These are phyloP conservation scores for Cutaneotrichosporon sp. DNA, from an alignment of 1,284 basidiomycete species.

Conservation along the genomic window DNA sequence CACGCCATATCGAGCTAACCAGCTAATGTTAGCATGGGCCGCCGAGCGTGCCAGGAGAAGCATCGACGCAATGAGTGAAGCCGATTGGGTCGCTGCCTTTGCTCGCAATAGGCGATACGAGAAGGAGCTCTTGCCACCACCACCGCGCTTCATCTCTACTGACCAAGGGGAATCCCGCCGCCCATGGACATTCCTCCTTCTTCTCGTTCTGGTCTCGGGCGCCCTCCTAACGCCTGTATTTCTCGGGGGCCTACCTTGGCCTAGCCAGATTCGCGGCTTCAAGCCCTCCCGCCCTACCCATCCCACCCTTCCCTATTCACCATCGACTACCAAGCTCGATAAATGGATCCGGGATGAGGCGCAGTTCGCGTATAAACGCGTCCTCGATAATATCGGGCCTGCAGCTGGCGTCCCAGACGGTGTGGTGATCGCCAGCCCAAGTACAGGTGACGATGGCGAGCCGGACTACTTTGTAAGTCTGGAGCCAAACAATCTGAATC, in stretches of 20 bases:
- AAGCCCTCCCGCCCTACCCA: neutral
- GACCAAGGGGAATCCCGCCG: neutral
- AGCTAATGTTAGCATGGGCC: neutral
- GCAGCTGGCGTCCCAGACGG: slow-evolving; percentile 47
- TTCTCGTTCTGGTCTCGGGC: neutral
- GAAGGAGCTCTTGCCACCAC: slow-evolving; percentile 2
- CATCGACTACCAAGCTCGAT: slow-evolving; percentile 3
- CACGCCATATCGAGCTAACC: neutral
- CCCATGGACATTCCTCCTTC: neutral
- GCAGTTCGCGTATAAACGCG: slow-evolving; percentile 26
- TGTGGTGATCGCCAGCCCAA: slow-evolving; percentile 54
- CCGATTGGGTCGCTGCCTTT: slow-evolving; percentile 9
- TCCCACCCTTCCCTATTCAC: neutral
- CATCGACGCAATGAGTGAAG: neutral
- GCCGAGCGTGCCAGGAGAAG: neutral
- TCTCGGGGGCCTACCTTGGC: neutral
- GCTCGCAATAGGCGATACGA: neutral
- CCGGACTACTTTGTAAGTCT: slow-evolving; percentile 54
- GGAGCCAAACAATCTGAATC: neutral
- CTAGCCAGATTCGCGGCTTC: neutral
- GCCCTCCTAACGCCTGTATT: neutral
- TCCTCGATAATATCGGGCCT: slow-evolving; percentile 48
- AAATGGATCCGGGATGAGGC: slow-evolving; percentile 21
- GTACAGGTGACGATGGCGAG: slow-evolving; percentile 35
- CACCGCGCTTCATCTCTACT: neutral